These are phyloP conservation scores for Byssoonygena ceratinophila DNA, from an alignment of 2,329 filamentous ascomycete genomes.

Conservation along the genomic window DNA sequence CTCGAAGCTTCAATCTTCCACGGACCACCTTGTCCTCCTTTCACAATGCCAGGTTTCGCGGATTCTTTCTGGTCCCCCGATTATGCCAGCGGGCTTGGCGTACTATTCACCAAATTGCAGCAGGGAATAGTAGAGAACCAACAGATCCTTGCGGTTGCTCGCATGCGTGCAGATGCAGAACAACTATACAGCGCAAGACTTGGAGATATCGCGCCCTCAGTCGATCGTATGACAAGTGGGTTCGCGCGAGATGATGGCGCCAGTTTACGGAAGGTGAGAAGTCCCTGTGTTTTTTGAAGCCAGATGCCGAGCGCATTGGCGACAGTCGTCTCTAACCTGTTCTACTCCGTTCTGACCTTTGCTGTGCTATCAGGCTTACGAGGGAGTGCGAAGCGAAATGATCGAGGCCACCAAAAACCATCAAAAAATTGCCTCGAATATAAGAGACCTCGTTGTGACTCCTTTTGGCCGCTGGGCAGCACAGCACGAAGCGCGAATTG, in stretches of 20 bases:
- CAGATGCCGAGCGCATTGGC: too few relatives aligned
- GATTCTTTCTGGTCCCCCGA: slow-evolving; percentile 97
- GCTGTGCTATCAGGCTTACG: slow-evolving; percentile 59
- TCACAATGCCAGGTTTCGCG: slow-evolving; percentile 73
- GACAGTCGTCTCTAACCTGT: too few relatives aligned
- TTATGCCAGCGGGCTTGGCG: slow-evolving; percentile 90
- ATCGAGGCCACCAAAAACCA: slow-evolving; percentile 79
- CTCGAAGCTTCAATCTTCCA: neutral
- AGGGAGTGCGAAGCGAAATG: slow-evolving; percentile 88
- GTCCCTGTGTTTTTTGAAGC: neutral
- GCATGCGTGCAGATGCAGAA: slow-evolving; percentile 90
- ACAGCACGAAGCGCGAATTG: slow-evolving; percentile 78
- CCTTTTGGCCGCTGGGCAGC: slow-evolving; percentile 96
- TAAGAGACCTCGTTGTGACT: slow-evolving; percentile 86
- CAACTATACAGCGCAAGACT: slow-evolving; percentile 75
- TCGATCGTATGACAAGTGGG: slow-evolving; percentile 69
- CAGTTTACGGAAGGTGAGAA: slow-evolving; percentile 76
- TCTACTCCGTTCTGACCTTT: neutral
- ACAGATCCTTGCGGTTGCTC: slow-evolving; percentile 81
- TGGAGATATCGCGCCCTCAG: slow-evolving; percentile 66
- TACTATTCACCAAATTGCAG: slow-evolving; percentile 92
- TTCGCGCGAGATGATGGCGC: slow-evolving; percentile 90
- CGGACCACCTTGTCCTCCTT: neutral
- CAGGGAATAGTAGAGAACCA: slow-evolving; percentile 93
- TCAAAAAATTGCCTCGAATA: slow-evolving; percentile 90